Evolutionary conservation across 2,329 filamentous ascomycete species (phyloP).

Genomic region (Lecanoromycetidae sp.): DNA sequence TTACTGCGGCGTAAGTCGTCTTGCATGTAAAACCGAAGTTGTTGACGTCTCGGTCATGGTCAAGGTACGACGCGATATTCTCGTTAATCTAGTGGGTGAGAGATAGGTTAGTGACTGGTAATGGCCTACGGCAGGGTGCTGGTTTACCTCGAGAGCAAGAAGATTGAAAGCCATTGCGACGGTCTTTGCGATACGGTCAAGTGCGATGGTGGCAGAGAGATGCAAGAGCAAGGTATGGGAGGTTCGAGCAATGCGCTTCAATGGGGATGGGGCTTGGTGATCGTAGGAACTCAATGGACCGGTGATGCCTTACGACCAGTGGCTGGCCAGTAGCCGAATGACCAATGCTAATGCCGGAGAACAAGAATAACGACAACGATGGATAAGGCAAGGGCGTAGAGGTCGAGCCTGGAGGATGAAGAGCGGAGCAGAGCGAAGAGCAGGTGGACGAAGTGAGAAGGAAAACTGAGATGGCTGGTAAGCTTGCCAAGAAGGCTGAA

Average conservation of each 20-base stretch:
- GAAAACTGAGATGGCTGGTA: conserved; percentile 1
- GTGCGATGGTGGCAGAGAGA: background rate
- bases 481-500: background rate
- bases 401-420: background rate
- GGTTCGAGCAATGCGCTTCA: too few relatives aligned
- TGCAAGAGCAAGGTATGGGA: background rate
- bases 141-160: conserved; percentile 10
- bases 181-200: background rate
- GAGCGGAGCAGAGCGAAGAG: background rate
- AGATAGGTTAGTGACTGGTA: background rate
- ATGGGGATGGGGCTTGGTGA: background rate
- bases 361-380: background rate
- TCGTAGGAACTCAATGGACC: background rate
- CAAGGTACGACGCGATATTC: conserved; percentile 20
- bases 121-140: background rate
- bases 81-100: conserved; percentile 21
- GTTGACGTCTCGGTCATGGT: conserved; percentile 32
- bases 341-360: background rate
- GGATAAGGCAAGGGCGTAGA: background rate
- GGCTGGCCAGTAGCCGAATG: background rate
- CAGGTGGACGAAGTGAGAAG: background rate
- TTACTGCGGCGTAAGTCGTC: conserved; percentile 28
- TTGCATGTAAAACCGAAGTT: conserved; percentile 32
- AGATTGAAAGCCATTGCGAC: conserved; percentile 12
- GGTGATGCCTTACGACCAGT: too few relatives aligned